Evolutionary conservation across 1,284 basidiomycete genomes (phyloP), one percentile per base, ranked within the genome.

Genomic region (Psilocybe mexicana): DNA sequence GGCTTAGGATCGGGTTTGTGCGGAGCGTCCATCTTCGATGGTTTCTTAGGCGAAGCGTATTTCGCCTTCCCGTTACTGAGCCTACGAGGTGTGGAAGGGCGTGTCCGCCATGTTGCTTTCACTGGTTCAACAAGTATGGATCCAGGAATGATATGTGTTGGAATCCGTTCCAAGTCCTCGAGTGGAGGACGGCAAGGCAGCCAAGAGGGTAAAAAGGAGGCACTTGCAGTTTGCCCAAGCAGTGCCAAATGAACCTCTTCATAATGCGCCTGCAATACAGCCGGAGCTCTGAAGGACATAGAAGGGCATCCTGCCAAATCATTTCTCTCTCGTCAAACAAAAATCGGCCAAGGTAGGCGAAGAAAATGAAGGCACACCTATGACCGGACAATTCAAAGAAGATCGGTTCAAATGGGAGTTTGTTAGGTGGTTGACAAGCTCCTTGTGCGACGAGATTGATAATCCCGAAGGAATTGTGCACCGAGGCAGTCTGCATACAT

Each of bases 361-460:
- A 42, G 42, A 25, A 43, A 43, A 18, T 18, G 30, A 18, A 23
- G 52, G 54, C 59, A 48, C 35, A 68, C 68, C 61, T 53, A 43
- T 52, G 28, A 69, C 47, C 3, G 68, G 66, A 58, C 68, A 69
- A 18, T 43, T 14, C 12, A 69, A 54, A 8, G 49, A 38, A 2
- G 55, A 25, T 5, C 68, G 62, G 14, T 50, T 61, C 14, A 69
- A 54, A 54, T 69, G 68, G 14, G 65, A 58, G 12, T 54, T 46
- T n/a, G 63, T 62, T 38, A 69, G 33, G 36, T 69, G 68, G 2
- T 51, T 57, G 14, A 52, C 48, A 33, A 67, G 38, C 14, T 64
- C 64, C 10, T 43, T 44, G 10, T 58, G 53, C 3, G 63, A 62
- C 0, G 52, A n/a, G 23, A 57, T 51, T 0, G 60, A 12, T 4